Evolutionary conservation across 2,329 filamentous ascomycete genomes (phyloP).

Genomic region (Ophiostoma triangulosporum): DNA sequence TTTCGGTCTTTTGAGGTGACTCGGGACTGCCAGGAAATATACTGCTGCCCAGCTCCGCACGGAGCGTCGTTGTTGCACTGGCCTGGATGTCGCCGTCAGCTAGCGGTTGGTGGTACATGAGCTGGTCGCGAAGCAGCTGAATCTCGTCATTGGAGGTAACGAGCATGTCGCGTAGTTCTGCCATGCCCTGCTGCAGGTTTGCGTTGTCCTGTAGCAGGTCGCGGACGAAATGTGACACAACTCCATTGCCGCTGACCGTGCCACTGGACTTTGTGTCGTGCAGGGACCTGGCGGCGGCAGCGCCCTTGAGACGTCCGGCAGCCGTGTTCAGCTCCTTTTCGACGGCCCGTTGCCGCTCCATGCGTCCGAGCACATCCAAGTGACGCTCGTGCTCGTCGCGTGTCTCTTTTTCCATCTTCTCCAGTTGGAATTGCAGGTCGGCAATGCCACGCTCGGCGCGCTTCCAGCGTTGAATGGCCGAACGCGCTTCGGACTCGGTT

Average conservation of each 20-base stretch:
- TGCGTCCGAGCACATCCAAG: slow-evolving; percentile 63
- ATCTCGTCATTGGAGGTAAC: slow-evolving; percentile 90
- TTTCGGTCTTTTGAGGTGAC: background rate
- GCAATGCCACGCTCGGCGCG: slow-evolving; percentile 67
- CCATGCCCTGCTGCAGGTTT: slow-evolving; percentile 79
- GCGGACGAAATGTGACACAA: slow-evolving; percentile 92
- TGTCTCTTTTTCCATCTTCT: slow-evolving; percentile 75
- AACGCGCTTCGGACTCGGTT: slow-evolving; percentile 62
- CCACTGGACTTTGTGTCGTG: slow-evolving; percentile 35
- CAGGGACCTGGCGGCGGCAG: slow-evolving; percentile 56
- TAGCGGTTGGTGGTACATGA: slow-evolving; percentile 64
- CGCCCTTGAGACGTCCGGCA: slow-evolving; percentile 67
- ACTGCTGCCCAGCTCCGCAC: slow-evolving; percentile 50
- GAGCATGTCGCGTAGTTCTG: slow-evolving; percentile 82
- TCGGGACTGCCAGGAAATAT: slow-evolving; percentile 1
- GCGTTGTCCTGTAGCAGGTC: slow-evolving; percentile 93
- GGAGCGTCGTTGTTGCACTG: slow-evolving; percentile 40
- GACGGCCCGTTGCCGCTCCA: slow-evolving; percentile 71
- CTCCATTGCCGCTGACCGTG: slow-evolving; percentile 34
- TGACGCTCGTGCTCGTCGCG: slow-evolving; percentile 70
- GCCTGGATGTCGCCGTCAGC: slow-evolving; percentile 25
- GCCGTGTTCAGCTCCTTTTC: slow-evolving; percentile 72
- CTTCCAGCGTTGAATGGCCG: slow-evolving; percentile 71
- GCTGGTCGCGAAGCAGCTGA: slow-evolving; percentile 68
- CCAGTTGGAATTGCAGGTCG: slow-evolving; percentile 74